A percentile compares a stretch with the other conserved stretches of the same genome.
These are phyloP conservation scores for Phialocephala subalpina DNA, from an alignment of 2,329 filamentous ascomycete genomes.

Conservation along the genomic window DNA sequence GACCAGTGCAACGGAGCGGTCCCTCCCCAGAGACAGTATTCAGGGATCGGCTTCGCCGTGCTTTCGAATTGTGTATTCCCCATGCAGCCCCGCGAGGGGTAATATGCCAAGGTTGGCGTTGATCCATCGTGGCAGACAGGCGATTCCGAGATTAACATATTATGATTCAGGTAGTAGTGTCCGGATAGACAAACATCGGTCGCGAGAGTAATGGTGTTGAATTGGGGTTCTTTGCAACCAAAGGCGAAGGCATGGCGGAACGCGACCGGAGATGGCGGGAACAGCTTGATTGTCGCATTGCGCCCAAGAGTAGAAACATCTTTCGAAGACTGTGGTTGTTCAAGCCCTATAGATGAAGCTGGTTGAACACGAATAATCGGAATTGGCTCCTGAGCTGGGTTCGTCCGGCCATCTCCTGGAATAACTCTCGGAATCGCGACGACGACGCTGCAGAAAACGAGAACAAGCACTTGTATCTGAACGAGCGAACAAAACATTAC, in stretches of 20 bases:
- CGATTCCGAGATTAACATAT: conserved; percentile 19
- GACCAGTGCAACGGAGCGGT: conserved; percentile 24
- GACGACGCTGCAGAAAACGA: not conserved
- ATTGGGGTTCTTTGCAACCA: conserved; percentile 16
- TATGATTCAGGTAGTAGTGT: conserved; percentile 24
- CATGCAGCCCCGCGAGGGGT: conserved; percentile 13
- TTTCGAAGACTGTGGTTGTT: not conserved
- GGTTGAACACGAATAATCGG: not conserved
- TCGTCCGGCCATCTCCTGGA: not conserved
- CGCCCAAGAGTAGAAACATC: conserved; percentile 3
- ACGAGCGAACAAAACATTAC: conserved; percentile 7
- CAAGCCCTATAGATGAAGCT: not conserved
- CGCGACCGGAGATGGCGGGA: conserved; percentile 5
- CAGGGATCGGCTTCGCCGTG: not conserved
- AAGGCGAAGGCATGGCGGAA: conserved; percentile 2
- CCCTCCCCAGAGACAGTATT: conserved; percentile 17
- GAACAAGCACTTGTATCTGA: not conserved
- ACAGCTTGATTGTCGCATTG: conserved; percentile 25
- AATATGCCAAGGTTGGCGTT: conserved; percentile 24
- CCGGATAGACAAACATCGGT: conserved; percentile 27
- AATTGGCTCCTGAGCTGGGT: not conserved
- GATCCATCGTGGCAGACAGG: conserved; percentile 25
- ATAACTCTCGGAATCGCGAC: not conserved
- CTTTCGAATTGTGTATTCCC: conserved; percentile 15
- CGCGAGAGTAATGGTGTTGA: conserved; percentile 19